These are phyloP conservation scores for Arthroderma sp. DNA, from an alignment of 2,329 filamentous ascomycete genomes.

Conservation along the genomic window DNA sequence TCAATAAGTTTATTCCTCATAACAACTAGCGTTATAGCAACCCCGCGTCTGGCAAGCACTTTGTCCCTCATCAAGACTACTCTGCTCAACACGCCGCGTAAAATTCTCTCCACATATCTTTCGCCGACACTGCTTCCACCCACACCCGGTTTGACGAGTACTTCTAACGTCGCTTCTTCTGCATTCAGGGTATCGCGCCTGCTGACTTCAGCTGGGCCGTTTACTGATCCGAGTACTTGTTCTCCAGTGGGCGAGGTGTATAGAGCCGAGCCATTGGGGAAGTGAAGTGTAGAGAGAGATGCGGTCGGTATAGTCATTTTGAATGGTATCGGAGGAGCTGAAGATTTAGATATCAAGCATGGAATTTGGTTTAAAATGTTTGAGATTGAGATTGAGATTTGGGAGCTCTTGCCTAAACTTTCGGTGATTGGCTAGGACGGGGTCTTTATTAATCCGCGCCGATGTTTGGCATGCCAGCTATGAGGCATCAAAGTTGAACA, in stretches of 20 bases:
- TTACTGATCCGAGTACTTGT: conserved; percentile 71
- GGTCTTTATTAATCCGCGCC: too few relatives aligned
- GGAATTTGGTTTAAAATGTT: too few relatives aligned
- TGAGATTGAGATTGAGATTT: too few relatives aligned
- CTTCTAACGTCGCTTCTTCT: conserved; percentile 80
- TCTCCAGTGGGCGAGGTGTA: conserved; percentile 46
- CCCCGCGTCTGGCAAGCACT: conserved; percentile 27
- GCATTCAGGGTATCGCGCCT: conserved; percentile 73
- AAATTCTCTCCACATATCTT: conserved; percentile 59
- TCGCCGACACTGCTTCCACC: conserved; percentile 75
- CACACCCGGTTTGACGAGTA: conserved; percentile 72
- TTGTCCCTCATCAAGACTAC: conserved; percentile 32
- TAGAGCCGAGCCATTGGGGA: conserved; percentile 29
- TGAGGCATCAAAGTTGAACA: too few relatives aligned
- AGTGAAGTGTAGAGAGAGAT: conserved; percentile 21
- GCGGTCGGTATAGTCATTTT: conserved; percentile 25
- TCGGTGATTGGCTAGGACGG: too few relatives aligned
- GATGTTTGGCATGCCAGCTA: too few relatives aligned
- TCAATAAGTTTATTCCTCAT: conserved; percentile 22
- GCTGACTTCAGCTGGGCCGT: conserved; percentile 79
- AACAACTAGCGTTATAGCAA: conserved; percentile 32
- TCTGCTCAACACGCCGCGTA: conserved; percentile 25
- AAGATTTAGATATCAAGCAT: too few relatives aligned
- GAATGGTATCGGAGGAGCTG: too few relatives aligned
- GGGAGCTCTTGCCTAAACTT: too few relatives aligned